These are phyloP conservation scores for sorghum (Sorghum bicolor) DNA, from an alignment of 176 grass and related monocot genomes.

Conservation along the genomic window DNA sequence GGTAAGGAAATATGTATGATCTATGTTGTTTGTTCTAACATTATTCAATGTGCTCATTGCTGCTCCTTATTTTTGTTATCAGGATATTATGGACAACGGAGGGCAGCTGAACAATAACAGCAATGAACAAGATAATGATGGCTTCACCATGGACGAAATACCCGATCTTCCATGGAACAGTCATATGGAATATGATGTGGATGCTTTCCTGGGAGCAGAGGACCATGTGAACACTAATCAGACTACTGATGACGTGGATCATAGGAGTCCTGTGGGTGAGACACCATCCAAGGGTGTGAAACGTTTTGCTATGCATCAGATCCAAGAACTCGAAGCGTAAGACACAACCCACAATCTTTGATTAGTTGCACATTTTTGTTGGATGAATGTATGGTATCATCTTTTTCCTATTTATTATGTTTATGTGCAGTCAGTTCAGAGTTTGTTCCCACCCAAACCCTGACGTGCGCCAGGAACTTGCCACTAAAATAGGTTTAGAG, in stretches of 20 bases:
- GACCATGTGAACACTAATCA: not conserved
- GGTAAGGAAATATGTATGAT: not conserved
- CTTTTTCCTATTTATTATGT: not conserved
- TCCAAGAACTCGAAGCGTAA: conserved; percentile 22
- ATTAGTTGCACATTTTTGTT: not conserved
- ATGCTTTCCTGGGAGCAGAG: not conserved
- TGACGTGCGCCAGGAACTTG: not conserved
- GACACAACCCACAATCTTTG: not conserved
- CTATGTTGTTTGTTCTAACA: not conserved
- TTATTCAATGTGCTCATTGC: not conserved
- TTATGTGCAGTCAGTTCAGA: conserved; percentile 1
- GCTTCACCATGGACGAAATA: not conserved
- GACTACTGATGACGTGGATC: not conserved
- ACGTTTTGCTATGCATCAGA: not conserved
- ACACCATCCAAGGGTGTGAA: not conserved
- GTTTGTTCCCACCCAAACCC: not conserved
- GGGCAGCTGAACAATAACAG: not conserved
- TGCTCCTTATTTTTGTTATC: not conserved
- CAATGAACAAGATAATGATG: not conserved
- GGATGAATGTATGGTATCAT: not conserved
- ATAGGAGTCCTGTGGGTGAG: not conserved
- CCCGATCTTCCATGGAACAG: not conserved
- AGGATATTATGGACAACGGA: not conserved
- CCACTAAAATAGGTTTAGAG: not conserved
- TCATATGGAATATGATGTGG: not conserved